A percentile compares a stretch with the other conserved stretches of the same genome.
Conservation (phyloP, 371 early-diverging fungal genomes). For the Globomyces sp. region DNA sequence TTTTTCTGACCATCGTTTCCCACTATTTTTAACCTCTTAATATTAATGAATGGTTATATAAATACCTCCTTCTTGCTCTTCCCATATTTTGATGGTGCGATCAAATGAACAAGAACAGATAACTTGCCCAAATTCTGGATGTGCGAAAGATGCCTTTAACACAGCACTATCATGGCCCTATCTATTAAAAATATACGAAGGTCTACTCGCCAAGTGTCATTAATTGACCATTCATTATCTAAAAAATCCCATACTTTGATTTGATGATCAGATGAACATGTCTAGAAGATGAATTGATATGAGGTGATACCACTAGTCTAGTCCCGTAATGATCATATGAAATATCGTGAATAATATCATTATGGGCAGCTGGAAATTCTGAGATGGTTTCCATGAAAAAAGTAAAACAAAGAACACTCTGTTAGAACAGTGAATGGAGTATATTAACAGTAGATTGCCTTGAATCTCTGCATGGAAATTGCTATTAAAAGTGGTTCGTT, state of each 20-base stretch:
- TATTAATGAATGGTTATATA: no score
- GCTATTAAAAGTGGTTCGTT: no score
- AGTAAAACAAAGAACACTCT: no score
- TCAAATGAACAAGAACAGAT: conserved; percentile 92
- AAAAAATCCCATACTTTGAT: conserved; percentile 87
- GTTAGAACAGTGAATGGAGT: no score
- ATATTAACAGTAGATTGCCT: no score
- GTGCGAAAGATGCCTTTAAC: conserved; percentile 83
- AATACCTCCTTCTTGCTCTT: conserved; percentile 75
- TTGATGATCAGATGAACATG: conserved; percentile 88
- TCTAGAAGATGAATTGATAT: conserved; percentile 29
- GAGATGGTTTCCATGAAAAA: not conserved
- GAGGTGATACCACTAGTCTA: conserved; percentile 57
- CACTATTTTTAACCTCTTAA: conserved; percentile 43
- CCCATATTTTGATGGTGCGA: conserved; percentile 86
- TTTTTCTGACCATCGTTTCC: conserved; percentile 65
- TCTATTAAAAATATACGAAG: no score
- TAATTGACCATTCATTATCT: conserved; percentile 76
- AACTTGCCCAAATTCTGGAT: conserved; percentile 91
- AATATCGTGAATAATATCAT: conserved; percentile 91
- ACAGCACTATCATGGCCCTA: conserved; percentile 83
- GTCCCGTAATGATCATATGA: conserved; percentile 91
- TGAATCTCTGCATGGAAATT: no score
- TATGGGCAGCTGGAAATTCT: conserved; percentile 65
- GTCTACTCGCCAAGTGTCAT: conserved; percentile 70